A percentile compares a stretch with the other conserved stretches of the same genome.
phyloP scores from a whole-genome alignment of 2,329 filamentous ascomycete species.

The Botrytis pseudocinerea region DNA sequence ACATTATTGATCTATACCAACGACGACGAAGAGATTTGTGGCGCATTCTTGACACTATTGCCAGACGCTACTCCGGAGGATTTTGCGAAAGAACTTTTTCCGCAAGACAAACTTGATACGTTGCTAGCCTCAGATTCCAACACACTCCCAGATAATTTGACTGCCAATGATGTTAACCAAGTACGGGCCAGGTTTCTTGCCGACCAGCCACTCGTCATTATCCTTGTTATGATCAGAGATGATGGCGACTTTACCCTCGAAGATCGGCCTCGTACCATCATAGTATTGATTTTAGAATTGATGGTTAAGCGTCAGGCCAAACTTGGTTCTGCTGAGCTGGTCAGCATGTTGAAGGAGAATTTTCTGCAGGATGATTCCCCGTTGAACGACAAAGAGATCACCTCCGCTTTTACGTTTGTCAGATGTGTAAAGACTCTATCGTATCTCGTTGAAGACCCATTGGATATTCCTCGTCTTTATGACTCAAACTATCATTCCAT shows the following conservation, averaged over 20 bases:
- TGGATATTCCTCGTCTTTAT: not conserved
- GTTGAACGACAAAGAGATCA: not conserved
- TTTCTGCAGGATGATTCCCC: not conserved
- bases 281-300: no score
- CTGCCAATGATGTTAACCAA: not conserved
- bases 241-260: not conserved
- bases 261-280: not conserved
- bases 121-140: no score
- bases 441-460: not conserved
- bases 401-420: not conserved
- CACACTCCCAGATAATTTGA: not conserved
- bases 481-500: not conserved
- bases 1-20: not conserved
- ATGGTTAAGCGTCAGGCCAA: no score
- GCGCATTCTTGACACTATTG: not conserved
- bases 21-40: not conserved
- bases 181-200: not conserved
- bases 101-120: not conserved
- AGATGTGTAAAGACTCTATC: not conserved
- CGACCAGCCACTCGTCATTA: not conserved
- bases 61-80: not conserved
- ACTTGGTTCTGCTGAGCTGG: no score
- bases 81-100: not conserved
- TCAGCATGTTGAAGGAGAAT: not conserved
- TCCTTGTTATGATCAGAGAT: not conserved